These are phyloP conservation scores for Paradendryphiella salina DNA, from an alignment of 2,329 filamentous ascomycete genomes.

Conservation along the genomic window DNA sequence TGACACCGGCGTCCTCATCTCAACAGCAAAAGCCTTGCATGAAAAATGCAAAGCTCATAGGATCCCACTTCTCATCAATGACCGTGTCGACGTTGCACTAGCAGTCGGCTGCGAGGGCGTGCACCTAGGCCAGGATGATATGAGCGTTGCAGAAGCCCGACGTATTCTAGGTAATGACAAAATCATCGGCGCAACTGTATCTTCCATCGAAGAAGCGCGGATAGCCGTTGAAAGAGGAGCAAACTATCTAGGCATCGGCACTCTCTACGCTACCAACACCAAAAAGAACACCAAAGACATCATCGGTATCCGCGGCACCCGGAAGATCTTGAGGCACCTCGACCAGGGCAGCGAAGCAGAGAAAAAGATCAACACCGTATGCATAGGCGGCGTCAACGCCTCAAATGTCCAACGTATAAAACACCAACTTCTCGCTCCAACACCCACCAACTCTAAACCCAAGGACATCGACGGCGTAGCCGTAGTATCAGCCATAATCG, in stretches of 20 bases:
- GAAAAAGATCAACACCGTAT: conserved; percentile 61
- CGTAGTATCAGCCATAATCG: conserved; percentile 86
- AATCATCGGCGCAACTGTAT: conserved; percentile 89
- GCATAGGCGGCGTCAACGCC: conserved; percentile 85
- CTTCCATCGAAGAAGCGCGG: conserved; percentile 71
- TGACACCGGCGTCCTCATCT: conserved; percentile 71
- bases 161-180: conserved; percentile 72
- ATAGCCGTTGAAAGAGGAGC: conserved; percentile 75
- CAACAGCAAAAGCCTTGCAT: conserved; percentile 73
- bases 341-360: conserved; percentile 41
- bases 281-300: conserved; percentile 87
- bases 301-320: conserved; percentile 72
- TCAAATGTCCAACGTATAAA: conserved; percentile 74
- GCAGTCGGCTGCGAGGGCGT: conserved; percentile 88
- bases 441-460: conserved; percentile 25
- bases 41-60: conserved; percentile 66
- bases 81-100: conserved; percentile 84
- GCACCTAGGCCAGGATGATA: conserved; percentile 93
- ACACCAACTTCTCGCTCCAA: conserved; percentile 63
- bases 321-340: conserved; percentile 66
- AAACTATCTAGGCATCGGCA: conserved; percentile 88
- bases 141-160: conserved; percentile 70
- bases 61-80: conserved; percentile 88
- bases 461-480: conserved; percentile 79
- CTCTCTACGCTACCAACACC: conserved; percentile 78